phyloP scores from a whole-genome alignment of 352 stramenopile genomes.

The Pythium brachiatum region DNA sequence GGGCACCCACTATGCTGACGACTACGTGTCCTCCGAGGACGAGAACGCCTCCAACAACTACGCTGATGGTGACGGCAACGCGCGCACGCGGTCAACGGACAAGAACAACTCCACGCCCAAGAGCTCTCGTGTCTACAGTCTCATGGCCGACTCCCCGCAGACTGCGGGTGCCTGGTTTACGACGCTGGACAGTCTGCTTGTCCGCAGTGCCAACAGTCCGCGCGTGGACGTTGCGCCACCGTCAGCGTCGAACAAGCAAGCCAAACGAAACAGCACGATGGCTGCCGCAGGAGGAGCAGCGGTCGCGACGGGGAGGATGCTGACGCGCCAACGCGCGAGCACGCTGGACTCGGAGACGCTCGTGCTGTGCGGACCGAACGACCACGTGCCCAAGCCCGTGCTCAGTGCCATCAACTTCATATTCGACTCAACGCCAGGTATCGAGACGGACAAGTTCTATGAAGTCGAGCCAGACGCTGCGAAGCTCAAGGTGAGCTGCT shows the following conservation, averaged over 20 bases:
- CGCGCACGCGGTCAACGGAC: conserved; percentile 25
- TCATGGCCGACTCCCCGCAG: conserved; percentile 77
- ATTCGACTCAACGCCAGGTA: conserved; percentile 73
- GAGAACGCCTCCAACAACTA: conserved; percentile 45
- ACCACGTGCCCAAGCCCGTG: conserved; percentile 55
- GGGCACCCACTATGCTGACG: conserved; percentile 74
- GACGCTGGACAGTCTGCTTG: conserved; percentile 68
- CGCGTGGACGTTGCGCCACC: conserved; percentile 37
- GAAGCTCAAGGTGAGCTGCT: conserved; percentile 49
- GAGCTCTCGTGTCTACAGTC: conserved; percentile 68
- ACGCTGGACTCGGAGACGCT: conserved; percentile 44
- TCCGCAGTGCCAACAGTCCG: conserved; percentile 75
- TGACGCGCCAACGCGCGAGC: conserved; percentile 39
- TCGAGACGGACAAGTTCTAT: conserved; percentile 77
- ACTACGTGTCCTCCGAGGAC: conserved; percentile 77
- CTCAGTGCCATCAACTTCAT: conserved; percentile 78
- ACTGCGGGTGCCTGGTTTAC: conserved; percentile 70
- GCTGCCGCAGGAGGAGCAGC: conserved; percentile 14
- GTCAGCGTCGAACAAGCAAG: conserved; percentile 1
- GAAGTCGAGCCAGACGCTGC: conserved; percentile 42
- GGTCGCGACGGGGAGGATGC: conserved; percentile 23
- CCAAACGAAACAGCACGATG: conserved; percentile 16
- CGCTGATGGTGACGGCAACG: conserved; percentile 23
- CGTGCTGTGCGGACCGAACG: conserved; percentile 38
- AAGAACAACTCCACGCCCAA: conserved; percentile 57